These are phyloP conservation scores for Botryotinia convoluta DNA, from an alignment of 2,329 filamentous ascomycete genomes.

Conservation along the genomic window DNA sequence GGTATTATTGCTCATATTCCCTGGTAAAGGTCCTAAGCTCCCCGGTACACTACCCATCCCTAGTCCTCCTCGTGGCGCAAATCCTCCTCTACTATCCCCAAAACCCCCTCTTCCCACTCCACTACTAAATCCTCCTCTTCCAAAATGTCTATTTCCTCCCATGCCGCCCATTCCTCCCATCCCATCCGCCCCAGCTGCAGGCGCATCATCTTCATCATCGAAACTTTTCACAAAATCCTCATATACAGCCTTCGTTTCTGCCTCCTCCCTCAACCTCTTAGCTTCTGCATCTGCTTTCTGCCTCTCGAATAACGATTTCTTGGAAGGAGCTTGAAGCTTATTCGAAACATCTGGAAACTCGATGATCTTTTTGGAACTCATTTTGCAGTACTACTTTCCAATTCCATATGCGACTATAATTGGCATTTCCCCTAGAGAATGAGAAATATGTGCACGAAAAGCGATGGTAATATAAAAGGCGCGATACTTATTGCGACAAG, in stretches of 20 bases:
- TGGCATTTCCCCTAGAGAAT: background rate
- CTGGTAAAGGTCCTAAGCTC: conserved; percentile 54
- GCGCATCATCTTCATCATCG: conserved; percentile 52
- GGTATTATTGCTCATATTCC: conserved; percentile 40
- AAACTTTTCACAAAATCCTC: conserved; percentile 85
- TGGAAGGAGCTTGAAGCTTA: conserved; percentile 76
- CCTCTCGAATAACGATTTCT: conserved; percentile 84
- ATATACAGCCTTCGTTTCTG: conserved; percentile 82
- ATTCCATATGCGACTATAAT: conserved; percentile 1
- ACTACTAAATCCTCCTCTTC: conserved; percentile 24
- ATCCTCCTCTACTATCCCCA: conserved; percentile 37
- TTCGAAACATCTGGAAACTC: conserved; percentile 69
- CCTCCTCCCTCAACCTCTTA: conserved; percentile 78
- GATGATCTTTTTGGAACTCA: conserved; percentile 33
- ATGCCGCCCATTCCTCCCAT: conserved; percentile 29
- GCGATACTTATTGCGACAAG: background rate
- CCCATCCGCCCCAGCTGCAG: conserved; percentile 23
- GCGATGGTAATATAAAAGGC: background rate
- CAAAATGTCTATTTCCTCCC: conserved; percentile 32
- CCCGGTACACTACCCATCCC: conserved; percentile 54
- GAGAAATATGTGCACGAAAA: background rate
- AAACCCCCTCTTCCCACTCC: conserved; percentile 38
- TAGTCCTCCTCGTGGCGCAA: conserved; percentile 8
- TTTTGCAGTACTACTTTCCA: conserved; percentile 4
- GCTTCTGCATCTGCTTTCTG: conserved; percentile 88